phyloP scores from a whole-genome alignment of 768 basidiomycete genomes.

The Hebeloma cylindrosporum region DNA sequence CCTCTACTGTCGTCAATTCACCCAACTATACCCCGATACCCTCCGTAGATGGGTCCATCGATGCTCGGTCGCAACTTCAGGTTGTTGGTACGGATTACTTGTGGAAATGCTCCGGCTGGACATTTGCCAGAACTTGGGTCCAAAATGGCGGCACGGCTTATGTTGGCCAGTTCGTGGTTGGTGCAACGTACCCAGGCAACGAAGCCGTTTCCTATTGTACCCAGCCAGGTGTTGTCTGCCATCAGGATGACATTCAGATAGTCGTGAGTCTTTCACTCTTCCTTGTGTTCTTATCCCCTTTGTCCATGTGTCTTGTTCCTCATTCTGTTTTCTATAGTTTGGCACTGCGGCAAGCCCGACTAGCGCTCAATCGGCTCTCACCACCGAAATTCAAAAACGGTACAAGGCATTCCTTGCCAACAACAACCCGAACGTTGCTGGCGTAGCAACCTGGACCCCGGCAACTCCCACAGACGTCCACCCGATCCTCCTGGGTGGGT shows the following conservation, averaged over 20 bases:
- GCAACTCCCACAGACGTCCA: conserved; percentile 53
- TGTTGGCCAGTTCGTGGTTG: conserved; percentile 63
- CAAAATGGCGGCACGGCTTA: conserved; percentile 61
- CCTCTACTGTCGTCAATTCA: conserved; percentile 42
- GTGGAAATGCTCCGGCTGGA: conserved; percentile 72
- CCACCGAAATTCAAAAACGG: conserved; percentile 64
- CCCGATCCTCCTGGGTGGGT: conserved; percentile 60
- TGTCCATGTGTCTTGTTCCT: conserved; percentile 1
- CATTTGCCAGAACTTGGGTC: conserved; percentile 70
- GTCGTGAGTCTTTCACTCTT: conserved; percentile 48
- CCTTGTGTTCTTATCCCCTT: conserved; percentile 3
- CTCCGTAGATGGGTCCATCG: conserved; percentile 33
- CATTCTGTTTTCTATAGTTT: conserved; percentile 31
- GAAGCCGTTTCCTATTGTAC: conserved; percentile 55
- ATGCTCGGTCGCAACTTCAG: conserved; percentile 58
- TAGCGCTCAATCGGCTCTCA: conserved; percentile 55
- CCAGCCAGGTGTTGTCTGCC: conserved; percentile 60
- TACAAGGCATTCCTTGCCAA: conserved; percentile 65
- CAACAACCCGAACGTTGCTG: conserved; percentile 60
- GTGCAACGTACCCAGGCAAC: conserved; percentile 74
- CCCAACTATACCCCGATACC: conserved; percentile 44
- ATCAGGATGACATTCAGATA: conserved; percentile 81
- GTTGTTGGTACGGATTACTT: conserved; percentile 64
- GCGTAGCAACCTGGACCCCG: conserved; percentile 52
- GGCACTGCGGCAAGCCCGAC: conserved; percentile 61